Percentiles rank a stretch among this genome's conserved stretches.
phyloP scores from a whole-genome alignment of 805 yeast species.

The Blastobotrys muscicola region DNA sequence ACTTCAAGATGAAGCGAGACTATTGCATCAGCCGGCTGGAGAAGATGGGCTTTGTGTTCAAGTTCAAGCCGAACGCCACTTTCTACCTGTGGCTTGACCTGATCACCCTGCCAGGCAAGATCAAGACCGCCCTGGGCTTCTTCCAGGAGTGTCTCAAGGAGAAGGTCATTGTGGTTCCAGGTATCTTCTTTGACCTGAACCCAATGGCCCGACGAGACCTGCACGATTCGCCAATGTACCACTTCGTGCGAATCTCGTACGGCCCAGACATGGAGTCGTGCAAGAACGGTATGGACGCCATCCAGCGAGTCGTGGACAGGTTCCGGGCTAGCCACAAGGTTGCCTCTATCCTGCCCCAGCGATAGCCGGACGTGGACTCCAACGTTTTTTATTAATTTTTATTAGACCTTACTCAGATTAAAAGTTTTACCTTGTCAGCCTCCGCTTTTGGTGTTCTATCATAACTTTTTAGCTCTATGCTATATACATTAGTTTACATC shows the following conservation, averaged over 20 bases:
- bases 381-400: not conserved
- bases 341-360: conserved; percentile 6
- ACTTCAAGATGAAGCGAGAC: conserved; percentile 49
- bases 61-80: conserved; percentile 45
- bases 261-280: conserved; percentile 47
- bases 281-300: conserved; percentile 51
- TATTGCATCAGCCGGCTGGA: conserved; percentile 40
- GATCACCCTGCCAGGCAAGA: conserved; percentile 45
- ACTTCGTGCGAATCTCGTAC: conserved; percentile 48
- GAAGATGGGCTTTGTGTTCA: conserved; percentile 46
- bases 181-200: conserved; percentile 51
- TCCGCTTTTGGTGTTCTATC: not conserved
- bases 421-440: not conserved
- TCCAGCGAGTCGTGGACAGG: conserved; percentile 35
- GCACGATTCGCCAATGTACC: conserved; percentile 51
- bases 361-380: not conserved
- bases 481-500: not conserved
- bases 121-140: conserved; percentile 49
- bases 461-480: not conserved
- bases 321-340: conserved; percentile 5
- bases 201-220: conserved; percentile 40
- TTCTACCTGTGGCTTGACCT: conserved; percentile 53
- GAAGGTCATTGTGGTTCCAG: conserved; percentile 52
- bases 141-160: conserved; percentile 56
- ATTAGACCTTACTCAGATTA: not conserved